A percentile compares a stretch with the other conserved stretches of the same genome.
These are phyloP conservation scores for Scutellaria minor DNA, from an alignment of 257 asterid genomes.

Conservation along the genomic window DNA sequence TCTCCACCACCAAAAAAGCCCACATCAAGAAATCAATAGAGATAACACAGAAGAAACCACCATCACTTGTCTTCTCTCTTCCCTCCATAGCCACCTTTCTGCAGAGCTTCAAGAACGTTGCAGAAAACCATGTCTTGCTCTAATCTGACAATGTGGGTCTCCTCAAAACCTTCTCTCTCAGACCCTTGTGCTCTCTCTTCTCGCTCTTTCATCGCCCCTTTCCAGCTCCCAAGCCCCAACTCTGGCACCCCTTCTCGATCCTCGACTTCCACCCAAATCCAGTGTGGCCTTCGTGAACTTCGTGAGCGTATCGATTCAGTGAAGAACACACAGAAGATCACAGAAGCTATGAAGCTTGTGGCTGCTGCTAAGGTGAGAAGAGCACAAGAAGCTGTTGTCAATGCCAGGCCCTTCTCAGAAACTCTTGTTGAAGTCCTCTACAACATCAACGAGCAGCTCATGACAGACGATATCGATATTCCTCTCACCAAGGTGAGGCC, in stretches of 20 bases:
- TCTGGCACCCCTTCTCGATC: conserved; percentile 51
- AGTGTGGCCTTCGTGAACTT: conserved; percentile 77
- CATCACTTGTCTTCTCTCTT: conserved; percentile 35
- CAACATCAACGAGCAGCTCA: conserved; percentile 94
- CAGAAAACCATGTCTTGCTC: conserved; percentile 71
- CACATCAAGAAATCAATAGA: conserved; percentile 38
- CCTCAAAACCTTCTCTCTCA: conserved; percentile 74
- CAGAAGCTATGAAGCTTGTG: conserved; percentile 97
- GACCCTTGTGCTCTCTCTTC: conserved; percentile 68
- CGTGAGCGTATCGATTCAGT: conserved; percentile 83
- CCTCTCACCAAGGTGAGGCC: conserved; percentile 79
- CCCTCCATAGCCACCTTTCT: conserved; percentile 42
- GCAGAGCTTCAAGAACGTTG: conserved; percentile 30
- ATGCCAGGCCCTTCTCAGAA: conserved; percentile 86
- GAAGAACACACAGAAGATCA: conserved; percentile 89
- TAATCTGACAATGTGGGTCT: conserved; percentile 71
- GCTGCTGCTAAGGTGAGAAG: conserved; percentile 95
- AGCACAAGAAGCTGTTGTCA: conserved; percentile 95
- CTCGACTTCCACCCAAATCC: conserved; percentile 60
- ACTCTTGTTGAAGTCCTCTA: conserved; percentile 88
- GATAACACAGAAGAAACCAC: conserved; percentile 36
- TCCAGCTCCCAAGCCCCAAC: conserved; percentile 59
- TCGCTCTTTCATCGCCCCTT: conserved; percentile 66
- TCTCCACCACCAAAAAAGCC: conserved; percentile 42
- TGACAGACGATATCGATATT: conserved; percentile 70